Evolutionary conservation across 1,139 yeast species (phyloP), one percentile per base, ranked within the genome.

Genomic region (Candida pseudoviswanathii): DNA sequence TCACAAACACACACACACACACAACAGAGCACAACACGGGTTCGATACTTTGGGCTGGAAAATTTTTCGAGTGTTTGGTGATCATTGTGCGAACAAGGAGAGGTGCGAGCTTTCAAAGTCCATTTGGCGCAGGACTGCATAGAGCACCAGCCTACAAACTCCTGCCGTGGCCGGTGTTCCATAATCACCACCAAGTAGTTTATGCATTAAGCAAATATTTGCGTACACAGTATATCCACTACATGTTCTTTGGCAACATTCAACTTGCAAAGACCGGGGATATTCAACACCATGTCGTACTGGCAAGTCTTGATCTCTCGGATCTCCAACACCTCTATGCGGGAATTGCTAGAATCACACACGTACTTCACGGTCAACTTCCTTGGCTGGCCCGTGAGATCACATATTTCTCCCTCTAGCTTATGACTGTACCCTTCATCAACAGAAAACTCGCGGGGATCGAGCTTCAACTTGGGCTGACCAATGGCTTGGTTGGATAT

Each of bases 281-380:
- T 71, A 42, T 77, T 75, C 1, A 90, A 67, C n/a, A 73, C 73
- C 64, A 86, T 76, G 55, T 78, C 77, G 60, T 90, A 90, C 44
- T 81, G 82, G 64, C 97, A 91, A 0, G 94, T 86, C 53, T 78
- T 80, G 46, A 81, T 71, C 66, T 92, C 98, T 46, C 71, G 72
- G 0, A 86, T 78, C 52, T 77, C 75, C 6, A 65, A 34, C 8
- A 73, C 65, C 16, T 68, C 68, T 3, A 84, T 66, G 3, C 56
- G 53, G 0, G 72, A 63, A 6, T 56, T 53, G 1, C 62, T 59
- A 0, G 79, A 75, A 54, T 84, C 85, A 65, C 98, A 92, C 33
- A 77, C 72, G 61, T 86, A 90, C 45, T 81, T 81, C 3, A 92
- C 68, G 48, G 86, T 89, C 1, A 84, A 72, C 1, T 77, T 67